Conservation (phyloP, 805 yeast species). For the Lipomyces sp. region DNA sequence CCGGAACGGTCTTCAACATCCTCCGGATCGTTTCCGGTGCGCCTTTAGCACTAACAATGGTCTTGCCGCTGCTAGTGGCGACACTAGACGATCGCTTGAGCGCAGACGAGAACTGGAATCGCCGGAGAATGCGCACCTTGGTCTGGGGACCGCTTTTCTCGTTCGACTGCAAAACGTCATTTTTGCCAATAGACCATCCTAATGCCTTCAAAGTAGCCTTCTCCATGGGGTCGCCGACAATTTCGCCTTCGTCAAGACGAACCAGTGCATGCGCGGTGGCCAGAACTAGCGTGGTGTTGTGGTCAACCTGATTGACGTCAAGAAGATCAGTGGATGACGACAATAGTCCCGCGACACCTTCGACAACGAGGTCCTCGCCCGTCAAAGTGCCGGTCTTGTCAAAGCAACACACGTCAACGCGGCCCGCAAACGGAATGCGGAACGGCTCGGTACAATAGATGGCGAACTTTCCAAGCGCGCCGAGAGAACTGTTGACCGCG, state of each 20-base stretch:
- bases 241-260: constrained; percentile 90
- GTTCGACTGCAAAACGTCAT: constrained; percentile 54
- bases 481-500: constrained; percentile 93
- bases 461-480: constrained; percentile 83
- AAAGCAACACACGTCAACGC: constrained; percentile 97
- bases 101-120: constrained; percentile 96
- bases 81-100: constrained; percentile 90
- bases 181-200: constrained; percentile 79
- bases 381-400: constrained; percentile 98
- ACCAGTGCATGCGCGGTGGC: constrained; percentile 98
- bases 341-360: constrained; percentile 86
- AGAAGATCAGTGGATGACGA: constrained; percentile 52
- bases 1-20: constrained; percentile 75
- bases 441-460: constrained; percentile 98
- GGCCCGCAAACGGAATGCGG: constrained; percentile 96
- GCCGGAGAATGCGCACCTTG: constrained; percentile 76
- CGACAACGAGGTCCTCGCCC: constrained; percentile 93
- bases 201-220: constrained; percentile 90
- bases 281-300: constrained; percentile 68
- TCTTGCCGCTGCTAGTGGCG: constrained; percentile 48
- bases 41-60: constrained; percentile 89
- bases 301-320: constrained; percentile 66
- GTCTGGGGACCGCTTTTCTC: constrained; percentile 31
- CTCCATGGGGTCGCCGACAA: constrained; percentile 99
- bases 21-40: constrained; percentile 94